Base-by-base conservation (phyloP, 805 yeast species). In the Ascoidea rubescens region DNA sequence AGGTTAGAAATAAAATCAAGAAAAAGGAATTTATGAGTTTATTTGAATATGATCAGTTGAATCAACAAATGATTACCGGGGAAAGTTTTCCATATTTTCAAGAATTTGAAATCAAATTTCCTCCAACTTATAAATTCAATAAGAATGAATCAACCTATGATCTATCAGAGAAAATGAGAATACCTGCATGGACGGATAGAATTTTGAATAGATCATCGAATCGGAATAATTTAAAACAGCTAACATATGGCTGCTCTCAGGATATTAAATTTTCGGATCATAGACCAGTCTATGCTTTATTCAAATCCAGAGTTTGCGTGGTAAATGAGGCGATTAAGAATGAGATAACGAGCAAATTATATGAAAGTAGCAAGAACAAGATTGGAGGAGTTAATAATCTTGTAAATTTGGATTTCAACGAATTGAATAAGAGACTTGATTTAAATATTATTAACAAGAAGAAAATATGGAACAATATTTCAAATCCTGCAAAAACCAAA, bases 151-250 rank as follows among this genome's bases (percentile, higher is more conserved):
- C 76, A 48, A 67, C 62, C 2, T 93, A 90, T 63, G 99, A 93
- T 64, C 77, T 95, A 0, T 82, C 95, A 46, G 98, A 91, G 60
- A 93, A 93, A 66, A 82, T 81, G 65, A 77, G 99, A 56, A 81
- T 87, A 10, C 99, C 99, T 1, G 95, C 99, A 0, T 93, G 99
- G 99, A 90, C 98, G 2, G 99, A 93, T 68, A 70, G 99, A 53
- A 81, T 91, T 37, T 66, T 90, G 49, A 82, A 80, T 60, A 70
- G 84, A 31, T 81, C 85, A 14, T 37, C 43, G 14, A 37, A 37
- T 14, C 8, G 14, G 43, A 68, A 69, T n/a, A 71, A 75, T 8
- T 64, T 90, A 53, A 71, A 68, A 48, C 91, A 85, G 55, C 56
- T 74, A 1, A 66, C 69, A 5, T 93, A 91, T 63, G 74, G 78